Evolutionary conservation across 2,329 filamentous ascomycete species (phyloP), one percentile per base, ranked within the genome.

Genomic region (Claviceps pazoutovae): DNA sequence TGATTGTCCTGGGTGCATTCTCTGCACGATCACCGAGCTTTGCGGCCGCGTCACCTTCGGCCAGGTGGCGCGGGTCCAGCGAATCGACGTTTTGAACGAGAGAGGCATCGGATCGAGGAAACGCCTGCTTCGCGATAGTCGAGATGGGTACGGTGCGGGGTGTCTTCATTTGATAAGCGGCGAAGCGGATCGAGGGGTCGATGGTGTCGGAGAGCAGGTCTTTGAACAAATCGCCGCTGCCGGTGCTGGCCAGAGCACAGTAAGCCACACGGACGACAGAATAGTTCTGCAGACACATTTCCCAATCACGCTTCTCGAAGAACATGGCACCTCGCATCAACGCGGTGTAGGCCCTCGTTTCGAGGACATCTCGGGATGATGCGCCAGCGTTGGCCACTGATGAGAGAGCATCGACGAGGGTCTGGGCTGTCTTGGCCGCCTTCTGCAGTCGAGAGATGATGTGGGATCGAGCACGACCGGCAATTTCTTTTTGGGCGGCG

Each of bases 171-270:
- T 95, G 89, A 66, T 97, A 97, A 17, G 93, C 89, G 38, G 90
- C 90, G 66, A 94, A 97, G 56, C 91, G 84, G 61, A 98, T 87
- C 56, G 89, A 95, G 2, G 90, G 90, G 64, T 98, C 93, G 55
- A 95, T 83, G 4, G 86, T 94, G 60, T 86, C 83, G 47, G 84
- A 81, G 53, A 98, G 72, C 23, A 96, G 75, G 55, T 97, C 91
- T 63, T 86, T 89, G 74, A 88, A 93, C 38, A 86, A 73, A 53
- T 95, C 91, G 55, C 81, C 83, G 17, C 71, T 67, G 37, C 65
- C 56, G 70, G 79, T 55, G 30, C 76, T 74, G 17, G 82, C 75
- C 44, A 98, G 73, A 0, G 86, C 82, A 54, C 78, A 83, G 71
- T 97, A 98, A 60, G 95, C 84, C 52, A 95, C 76, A 55, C 87